Conservation (phyloP, 345 rosid genomes). For the Lumnitzera littorea region DNA sequence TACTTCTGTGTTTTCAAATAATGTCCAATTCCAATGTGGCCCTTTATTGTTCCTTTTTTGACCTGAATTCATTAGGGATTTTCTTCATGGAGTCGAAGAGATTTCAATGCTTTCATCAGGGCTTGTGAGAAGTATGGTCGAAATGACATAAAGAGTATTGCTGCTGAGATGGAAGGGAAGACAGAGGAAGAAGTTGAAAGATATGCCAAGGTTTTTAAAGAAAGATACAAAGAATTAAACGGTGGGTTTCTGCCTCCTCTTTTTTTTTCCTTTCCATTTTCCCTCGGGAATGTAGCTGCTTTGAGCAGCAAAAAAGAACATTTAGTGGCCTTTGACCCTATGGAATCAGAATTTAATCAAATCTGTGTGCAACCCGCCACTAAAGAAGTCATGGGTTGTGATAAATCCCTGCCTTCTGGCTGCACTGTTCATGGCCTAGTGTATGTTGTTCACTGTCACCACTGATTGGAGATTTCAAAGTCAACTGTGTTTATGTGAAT, state of each 20-base stretch:
- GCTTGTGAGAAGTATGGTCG: slow-evolving; percentile 99
- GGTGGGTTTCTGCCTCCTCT: slow-evolving; percentile 25
- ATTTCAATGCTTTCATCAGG: slow-evolving; percentile 78
- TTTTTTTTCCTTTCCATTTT: too few relatives aligned
- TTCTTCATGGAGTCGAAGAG: slow-evolving; percentile 96
- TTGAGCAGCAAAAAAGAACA: background rate
- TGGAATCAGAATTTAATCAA: too few relatives aligned
- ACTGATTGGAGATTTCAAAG: too few relatives aligned
- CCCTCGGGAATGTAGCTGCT: background rate
- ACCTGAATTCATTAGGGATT: slow-evolving; percentile 47
- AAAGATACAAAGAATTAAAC: slow-evolving; percentile 81
- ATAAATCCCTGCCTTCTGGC: too few relatives aligned
- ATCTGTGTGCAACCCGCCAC: too few relatives aligned
- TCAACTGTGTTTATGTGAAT: too few relatives aligned
- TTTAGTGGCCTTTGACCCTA: background rate
- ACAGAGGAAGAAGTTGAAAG: slow-evolving; percentile 88
- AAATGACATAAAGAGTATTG: slow-evolving; percentile 67
- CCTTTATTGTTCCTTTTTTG: background rate
- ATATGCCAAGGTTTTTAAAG: slow-evolving; percentile 81
- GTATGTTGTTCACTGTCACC: too few relatives aligned
- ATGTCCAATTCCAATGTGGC: too few relatives aligned
- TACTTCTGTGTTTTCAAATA: background rate
- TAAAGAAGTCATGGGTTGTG: too few relatives aligned
- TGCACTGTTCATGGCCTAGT: too few relatives aligned
- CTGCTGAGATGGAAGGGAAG: slow-evolving; percentile 95